Base-by-base conservation (phyloP, 345 rosid genomes). In the Heritiera fomes region DNA sequence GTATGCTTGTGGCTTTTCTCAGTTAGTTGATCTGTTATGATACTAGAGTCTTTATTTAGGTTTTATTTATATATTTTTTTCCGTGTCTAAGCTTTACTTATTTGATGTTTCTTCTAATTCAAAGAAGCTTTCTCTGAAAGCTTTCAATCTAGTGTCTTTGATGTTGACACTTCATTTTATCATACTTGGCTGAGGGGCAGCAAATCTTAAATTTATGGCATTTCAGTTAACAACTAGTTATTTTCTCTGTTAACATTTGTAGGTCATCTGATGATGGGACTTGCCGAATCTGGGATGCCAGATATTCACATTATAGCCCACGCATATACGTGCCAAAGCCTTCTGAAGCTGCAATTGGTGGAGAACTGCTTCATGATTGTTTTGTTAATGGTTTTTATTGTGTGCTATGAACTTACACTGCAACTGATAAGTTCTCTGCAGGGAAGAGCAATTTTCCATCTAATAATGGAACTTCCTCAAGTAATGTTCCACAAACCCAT, bases 191-290 rank as follows among this genome's bases (percentile, higher is more conserved):
- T 58, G 56, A 77, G 77, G 34, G 53, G 52, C 30, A 47, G 62
- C 55, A 13, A 69, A 20, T 50, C 53, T 6, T 76, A 49, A 49
- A 49, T 12, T 11, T 70, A 2, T 79, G 59, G 70, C 14, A 34
- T 63, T 79, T 70, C 49, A 66, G 40, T 59, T 74, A 12, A 10
- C 59, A 13, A 8, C 50, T 12, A 5, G 55, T 18, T 78, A 73
- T 52, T 83, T 47, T 68, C 61, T 80, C 47, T 77, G 72, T 75
- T 78, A 46, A 79, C 73, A 63, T 81, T 6, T 90, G 85, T 89
- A 96, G 99, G 87, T 92, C 99, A 80, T 92, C 99, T 8, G 99
- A 96, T 85, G 99, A 96, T 85, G 98, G 99, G 82, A 96, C 99
- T 78, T 96, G 98, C 86, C 93, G 98, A 83, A 91, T 96, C 79